Evolutionary conservation across 1,139 yeast genomes (phyloP).

Genomic region (Candida sanyaensis): DNA sequence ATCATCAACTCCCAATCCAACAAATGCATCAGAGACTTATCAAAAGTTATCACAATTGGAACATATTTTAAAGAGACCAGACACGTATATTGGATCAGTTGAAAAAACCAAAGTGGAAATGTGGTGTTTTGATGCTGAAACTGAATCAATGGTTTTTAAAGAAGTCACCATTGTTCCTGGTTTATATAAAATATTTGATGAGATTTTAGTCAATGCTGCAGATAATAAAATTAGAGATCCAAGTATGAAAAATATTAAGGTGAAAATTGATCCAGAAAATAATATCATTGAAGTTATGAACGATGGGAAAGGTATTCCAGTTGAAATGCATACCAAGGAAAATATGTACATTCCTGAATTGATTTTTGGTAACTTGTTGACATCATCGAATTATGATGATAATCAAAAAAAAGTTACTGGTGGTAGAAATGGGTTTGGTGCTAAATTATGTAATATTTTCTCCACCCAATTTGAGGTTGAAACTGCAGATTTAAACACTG

Average conservation of each 20-base stretch:
- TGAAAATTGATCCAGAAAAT: conserved; percentile 72
- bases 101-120: conserved; percentile 77
- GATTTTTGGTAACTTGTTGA: conserved; percentile 92
- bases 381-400: conserved; percentile 96
- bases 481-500: conserved; percentile 77
- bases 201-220: conserved; percentile 96
- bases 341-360: conserved; percentile 93
- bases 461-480: conserved; percentile 86
- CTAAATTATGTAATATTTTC: conserved; percentile 86
- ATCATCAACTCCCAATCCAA: conserved; percentile 7
- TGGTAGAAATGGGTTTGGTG: conserved; percentile 99
- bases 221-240: conserved; percentile 97
- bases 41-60: conserved; percentile 93
- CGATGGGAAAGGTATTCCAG: conserved; percentile 95
- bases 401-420: conserved; percentile 95
- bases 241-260: conserved; percentile 80
- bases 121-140: conserved; percentile 80
- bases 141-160: conserved; percentile 71
- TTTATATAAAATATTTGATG: conserved; percentile 93
- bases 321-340: conserved; percentile 91
- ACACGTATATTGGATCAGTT: conserved; percentile 94
- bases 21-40: conserved; percentile 71
- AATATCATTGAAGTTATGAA: conserved; percentile 80
- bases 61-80: conserved; percentile 96
- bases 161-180: conserved; percentile 91